Evolutionary conservation across 345 rosid species (phyloP).

Genomic region (Moricandia moricandioides): DNA sequence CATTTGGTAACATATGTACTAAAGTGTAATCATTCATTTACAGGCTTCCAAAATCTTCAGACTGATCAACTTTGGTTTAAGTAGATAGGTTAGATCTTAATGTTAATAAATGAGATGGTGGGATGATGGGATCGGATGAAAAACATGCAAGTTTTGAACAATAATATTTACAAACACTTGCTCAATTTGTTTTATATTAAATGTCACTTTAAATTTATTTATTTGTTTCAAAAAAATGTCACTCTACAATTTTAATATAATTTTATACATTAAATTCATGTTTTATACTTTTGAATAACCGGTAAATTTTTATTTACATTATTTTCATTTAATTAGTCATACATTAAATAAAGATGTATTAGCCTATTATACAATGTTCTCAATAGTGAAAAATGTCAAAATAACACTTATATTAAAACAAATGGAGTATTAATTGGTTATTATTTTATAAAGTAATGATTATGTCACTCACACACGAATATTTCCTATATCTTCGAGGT

Average conservation of each 20-base stretch:
- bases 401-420: too few species aligned
- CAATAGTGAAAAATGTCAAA: too few species aligned
- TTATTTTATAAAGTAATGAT: slow-evolving; percentile 21
- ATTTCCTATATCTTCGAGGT: slow-evolving; percentile 28
- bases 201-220: too few species aligned
- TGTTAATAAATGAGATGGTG: not conserved
- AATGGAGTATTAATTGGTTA: slow-evolving; percentile 22
- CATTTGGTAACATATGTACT: not conserved
- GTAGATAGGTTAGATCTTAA: slow-evolving; percentile 2
- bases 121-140: not conserved
- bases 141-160: slow-evolving; percentile 26
- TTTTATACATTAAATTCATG: too few species aligned
- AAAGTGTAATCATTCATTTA: not conserved
- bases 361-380: too few species aligned
- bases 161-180: not conserved
- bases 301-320: too few species aligned
- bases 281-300: too few species aligned
- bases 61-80: slow-evolving; percentile 3
- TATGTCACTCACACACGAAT: slow-evolving; percentile 35
- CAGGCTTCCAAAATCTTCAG: not conserved
- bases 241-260: too few species aligned
- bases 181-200: too few species aligned
- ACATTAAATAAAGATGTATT: too few species aligned
- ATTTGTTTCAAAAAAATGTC: too few species aligned
- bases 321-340: too few species aligned